Evolutionary conservation across 2,329 filamentous ascomycete genomes (phyloP), one percentile per base, ranked within the genome.

Genomic region (Sphaerostilbella broomeana): DNA sequence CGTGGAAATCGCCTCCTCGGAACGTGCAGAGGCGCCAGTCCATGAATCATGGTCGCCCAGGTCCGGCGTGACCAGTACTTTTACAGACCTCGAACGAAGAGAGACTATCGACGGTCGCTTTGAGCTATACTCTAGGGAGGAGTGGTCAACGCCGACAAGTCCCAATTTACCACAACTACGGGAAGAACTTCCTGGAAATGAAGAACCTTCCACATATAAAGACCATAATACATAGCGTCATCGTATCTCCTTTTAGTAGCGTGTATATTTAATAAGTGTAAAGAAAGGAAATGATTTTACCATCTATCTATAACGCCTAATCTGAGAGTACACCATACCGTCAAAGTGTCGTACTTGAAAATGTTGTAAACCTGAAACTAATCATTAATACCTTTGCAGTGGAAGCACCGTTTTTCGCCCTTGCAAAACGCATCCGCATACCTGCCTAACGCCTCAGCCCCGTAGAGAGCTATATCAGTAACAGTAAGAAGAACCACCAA

Each of bases 1-100:
- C 4, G 72, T 78, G 3, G 75, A 79, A 60, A 72, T 79, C 10
- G 72, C 68, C 43, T 66, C 67, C 31, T 48, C 47, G 4, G 25
- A 28, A 9, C 21, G 30, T 2, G 10, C 21, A 19, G 31, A 43
- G 17, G 20, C 26, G 26, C 30, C 13, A 25, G 47, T 35, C 33
- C 40, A 47, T 12, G 34, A 45, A 18, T 29, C 30, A 30, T 10
- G 29, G 36, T 53, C 53, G 6, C 47, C 48, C 13, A 43, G 47
- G 39, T 44, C 47, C 3, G 46, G 46, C 26, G 46, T 48, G 3
- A 47, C 47, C 43, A 34, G 51, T 39, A 40, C 49, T 11, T 40
- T 47, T 12, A 42, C 51, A 44, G 19, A 50, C 47, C 10, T 31
- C n/a, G 26, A 33, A 10, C 24, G 20, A 5, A 24, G 30, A 5